Conservation (phyloP, 2,329 filamentous ascomycete species). For the Aciculosporium take region DNA sequence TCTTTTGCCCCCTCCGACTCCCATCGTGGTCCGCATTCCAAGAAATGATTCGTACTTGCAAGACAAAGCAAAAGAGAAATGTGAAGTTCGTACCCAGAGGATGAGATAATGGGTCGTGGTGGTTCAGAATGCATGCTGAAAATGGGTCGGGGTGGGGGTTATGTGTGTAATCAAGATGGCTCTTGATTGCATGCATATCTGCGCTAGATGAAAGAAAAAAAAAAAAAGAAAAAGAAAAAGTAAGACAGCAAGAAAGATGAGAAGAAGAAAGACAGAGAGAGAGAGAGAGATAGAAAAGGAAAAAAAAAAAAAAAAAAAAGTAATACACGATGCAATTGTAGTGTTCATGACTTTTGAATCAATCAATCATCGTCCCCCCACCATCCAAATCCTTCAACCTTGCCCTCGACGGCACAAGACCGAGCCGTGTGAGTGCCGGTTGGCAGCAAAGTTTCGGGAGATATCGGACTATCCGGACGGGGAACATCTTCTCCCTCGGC, state of each 20-base stretch:
- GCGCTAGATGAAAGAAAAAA: too few species aligned
- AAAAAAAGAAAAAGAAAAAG: too few species aligned
- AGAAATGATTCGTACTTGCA: not conserved
- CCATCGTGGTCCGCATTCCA: not conserved
- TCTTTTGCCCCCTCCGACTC: not conserved
- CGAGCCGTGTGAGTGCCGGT: constrained; percentile 25
- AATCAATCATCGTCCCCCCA: constrained; percentile 28
- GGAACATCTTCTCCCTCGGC: constrained; percentile 17
- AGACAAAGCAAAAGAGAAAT: not conserved
- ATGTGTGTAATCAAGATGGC: too few species aligned
- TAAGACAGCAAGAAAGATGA: too few species aligned
- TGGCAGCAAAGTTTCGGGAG: constrained; percentile 18
- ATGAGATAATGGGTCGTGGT: too few species aligned
- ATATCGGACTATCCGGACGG: constrained; percentile 28
- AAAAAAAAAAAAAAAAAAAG: not conserved
- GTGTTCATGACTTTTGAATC: not conserved
- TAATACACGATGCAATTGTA: not conserved
- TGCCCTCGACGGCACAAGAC: constrained; percentile 18
- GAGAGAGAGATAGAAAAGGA: not conserved
- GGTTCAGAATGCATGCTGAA: too few species aligned
- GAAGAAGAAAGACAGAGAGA: too few species aligned
- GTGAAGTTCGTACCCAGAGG: too few species aligned
- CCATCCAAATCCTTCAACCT: constrained; percentile 17
- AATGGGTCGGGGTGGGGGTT: too few species aligned
- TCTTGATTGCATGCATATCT: too few species aligned